These are phyloP conservation scores for Microascus cirrosus DNA, from an alignment of 2,329 filamentous ascomycete species.

Conservation along the genomic window DNA sequence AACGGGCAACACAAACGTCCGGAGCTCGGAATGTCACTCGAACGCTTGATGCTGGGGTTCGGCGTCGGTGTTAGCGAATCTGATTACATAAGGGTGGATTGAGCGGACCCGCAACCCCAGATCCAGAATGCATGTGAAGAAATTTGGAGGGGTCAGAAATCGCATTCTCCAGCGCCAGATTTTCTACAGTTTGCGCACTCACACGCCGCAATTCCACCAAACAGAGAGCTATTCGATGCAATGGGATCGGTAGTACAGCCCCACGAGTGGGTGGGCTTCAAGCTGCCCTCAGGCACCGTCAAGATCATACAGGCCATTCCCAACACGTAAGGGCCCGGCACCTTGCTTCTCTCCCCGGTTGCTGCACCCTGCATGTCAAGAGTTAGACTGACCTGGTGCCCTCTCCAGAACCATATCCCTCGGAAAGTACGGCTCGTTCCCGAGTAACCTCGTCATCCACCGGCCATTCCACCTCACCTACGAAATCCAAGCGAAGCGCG, in stretches of 20 bases:
- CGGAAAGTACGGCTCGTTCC: slow-evolving; percentile 87
- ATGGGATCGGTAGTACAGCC: slow-evolving; percentile 32
- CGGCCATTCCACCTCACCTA: slow-evolving; percentile 87
- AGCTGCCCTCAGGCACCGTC: slow-evolving; percentile 46
- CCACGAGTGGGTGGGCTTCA: slow-evolving; percentile 48
- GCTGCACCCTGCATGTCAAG: slow-evolving; percentile 5
- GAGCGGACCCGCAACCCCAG: neutral
- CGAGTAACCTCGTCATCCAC: slow-evolving; percentile 80
- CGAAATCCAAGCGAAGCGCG: slow-evolving; percentile 65
- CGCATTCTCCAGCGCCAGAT: neutral
- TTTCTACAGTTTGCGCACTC: neutral
- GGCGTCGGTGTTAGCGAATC: neutral
- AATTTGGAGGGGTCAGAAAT: neutral
- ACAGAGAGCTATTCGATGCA: neutral
- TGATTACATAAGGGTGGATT: neutral
- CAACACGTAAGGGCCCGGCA: slow-evolving; percentile 38
- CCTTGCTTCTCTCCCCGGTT: slow-evolving; percentile 7
- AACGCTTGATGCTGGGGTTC: too few relatives aligned
- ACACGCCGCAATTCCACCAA: neutral
- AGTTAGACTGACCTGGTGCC: slow-evolving; percentile 12
- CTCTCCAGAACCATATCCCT: slow-evolving; percentile 64
- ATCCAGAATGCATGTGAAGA: neutral
- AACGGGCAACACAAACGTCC: too few relatives aligned
- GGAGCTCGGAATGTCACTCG: too few relatives aligned
- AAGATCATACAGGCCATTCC: slow-evolving; percentile 47